Base-by-base conservation (phyloP, 257 asterid species). In the Mitragyna speciosa region DNA sequence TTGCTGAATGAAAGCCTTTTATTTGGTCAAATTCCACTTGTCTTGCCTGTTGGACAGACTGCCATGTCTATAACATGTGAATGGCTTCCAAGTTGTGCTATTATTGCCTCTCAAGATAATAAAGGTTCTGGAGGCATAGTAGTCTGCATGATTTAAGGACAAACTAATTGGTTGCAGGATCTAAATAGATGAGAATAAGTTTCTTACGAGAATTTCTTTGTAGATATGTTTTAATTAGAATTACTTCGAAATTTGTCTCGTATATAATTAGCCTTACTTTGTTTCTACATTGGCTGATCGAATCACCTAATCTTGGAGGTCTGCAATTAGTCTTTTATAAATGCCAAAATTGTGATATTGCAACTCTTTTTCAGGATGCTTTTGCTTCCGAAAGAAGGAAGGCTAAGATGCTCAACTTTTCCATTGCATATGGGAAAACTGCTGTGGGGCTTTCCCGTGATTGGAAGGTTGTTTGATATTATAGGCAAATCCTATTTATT, bases 371-470 rank as follows among this genome's bases (percentile, higher is more conserved):
- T 61, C 89, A 95, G 99, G 98, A 95, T 87, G 96, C 96, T 64
- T 95, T 93, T 88, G 97, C 92, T 58, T 88, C 99, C 80, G 99
- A 93, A 91, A 91, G 98, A 88, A 91, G 99, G 85, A 95, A 92
- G 85, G 98, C 98, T 51, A 95, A 95, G 93, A 95, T 95, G 99
- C 99, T 95, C 8, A 95, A 95, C 86, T 95, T 95, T 81, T 95
- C 99, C 84, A 95, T 95, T 58, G 99, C 99, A 4, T 95, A 95
- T 45, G 99, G 99, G 70, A 94, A 93, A 90, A 95, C 99, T 15
- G 68, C 89, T 0, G 86, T 90, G 70, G 99, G 99, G 78, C 97
- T 95, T 64, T 89, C 99, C 70, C 97, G 95, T 20, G 97, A 95
- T 86, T 95, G 99, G 99, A 92, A 92, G 97, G 98, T 93, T 68